A percentile compares a stretch with the other conserved stretches of the same genome.
These are phyloP conservation scores for Blastobotrys muscicola DNA, from an alignment of 805 yeast genomes.

Conservation along the genomic window DNA sequence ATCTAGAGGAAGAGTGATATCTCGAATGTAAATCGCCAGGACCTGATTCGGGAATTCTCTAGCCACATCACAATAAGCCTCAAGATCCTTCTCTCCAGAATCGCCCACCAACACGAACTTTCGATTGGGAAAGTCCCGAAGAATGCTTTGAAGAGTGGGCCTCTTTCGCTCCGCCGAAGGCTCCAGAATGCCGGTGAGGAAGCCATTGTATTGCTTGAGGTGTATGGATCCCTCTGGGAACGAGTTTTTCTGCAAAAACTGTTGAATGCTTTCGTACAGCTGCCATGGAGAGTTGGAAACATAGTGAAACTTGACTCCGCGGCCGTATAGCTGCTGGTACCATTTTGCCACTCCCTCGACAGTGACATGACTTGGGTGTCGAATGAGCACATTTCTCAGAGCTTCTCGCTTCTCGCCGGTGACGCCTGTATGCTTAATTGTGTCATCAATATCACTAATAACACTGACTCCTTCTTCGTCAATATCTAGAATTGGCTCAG, in stretches of 20 bases:
- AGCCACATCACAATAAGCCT: slow-evolving; percentile 74
- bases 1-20: slow-evolving; percentile 38
- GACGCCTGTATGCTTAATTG: slow-evolving; percentile 84
- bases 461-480: slow-evolving; percentile 48
- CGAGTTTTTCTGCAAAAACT: slow-evolving; percentile 44
- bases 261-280: slow-evolving; percentile 49
- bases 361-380: slow-evolving; percentile 54
- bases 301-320: slow-evolving; percentile 63
- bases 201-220: slow-evolving; percentile 76
- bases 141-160: slow-evolving; percentile 49
- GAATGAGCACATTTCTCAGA: slow-evolving; percentile 66
- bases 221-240: slow-evolving; percentile 80
- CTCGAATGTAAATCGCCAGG: slow-evolving; percentile 69
- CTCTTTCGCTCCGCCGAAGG: slow-evolving; percentile 79
- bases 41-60: slow-evolving; percentile 51
- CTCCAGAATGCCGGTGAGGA: slow-evolving; percentile 73
- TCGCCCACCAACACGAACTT: slow-evolving; percentile 86
- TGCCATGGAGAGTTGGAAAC: slow-evolving; percentile 97
- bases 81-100: slow-evolving; percentile 91
- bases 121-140: slow-evolving; percentile 66
- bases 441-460: slow-evolving; percentile 91
- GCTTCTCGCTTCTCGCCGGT: slow-evolving; percentile 78
- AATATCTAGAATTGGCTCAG: slow-evolving; percentile 37
- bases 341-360: slow-evolving; percentile 69
- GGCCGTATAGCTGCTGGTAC: slow-evolving; percentile 44